Conservation (phyloP, 1,139 yeast species). For the Hyphopichia khmerensis region DNA sequence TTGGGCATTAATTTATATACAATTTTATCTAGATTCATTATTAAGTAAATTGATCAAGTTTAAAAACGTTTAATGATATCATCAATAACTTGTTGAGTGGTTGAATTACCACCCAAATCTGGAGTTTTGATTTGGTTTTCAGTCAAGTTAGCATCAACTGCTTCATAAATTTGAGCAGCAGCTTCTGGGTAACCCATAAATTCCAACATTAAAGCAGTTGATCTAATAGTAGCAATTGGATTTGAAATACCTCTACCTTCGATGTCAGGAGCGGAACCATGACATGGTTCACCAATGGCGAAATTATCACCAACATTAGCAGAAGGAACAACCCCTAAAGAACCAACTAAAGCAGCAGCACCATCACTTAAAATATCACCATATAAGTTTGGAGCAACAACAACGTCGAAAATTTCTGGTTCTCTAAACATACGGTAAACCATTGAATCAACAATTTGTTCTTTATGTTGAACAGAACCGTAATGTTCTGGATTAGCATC, state of each 20-base stretch:
- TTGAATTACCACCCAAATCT: slow-evolving; percentile 86
- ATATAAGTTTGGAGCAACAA: slow-evolving; percentile 96
- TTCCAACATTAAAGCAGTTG: slow-evolving; percentile 95
- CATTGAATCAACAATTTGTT: slow-evolving; percentile 98
- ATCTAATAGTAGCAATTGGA: slow-evolving; percentile 97
- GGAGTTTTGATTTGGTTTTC: slow-evolving; percentile 87
- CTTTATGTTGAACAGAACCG: slow-evolving; percentile 66
- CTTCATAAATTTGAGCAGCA: slow-evolving; percentile 88
- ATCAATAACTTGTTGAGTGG: slow-evolving; percentile 82
- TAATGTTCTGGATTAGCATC: slow-evolving; percentile 61
- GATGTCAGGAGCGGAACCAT: slow-evolving; percentile 98
- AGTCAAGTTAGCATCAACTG: slow-evolving; percentile 88
- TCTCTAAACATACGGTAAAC: slow-evolving; percentile 98
- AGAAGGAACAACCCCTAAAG: slow-evolving; percentile 96
- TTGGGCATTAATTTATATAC: neutral
- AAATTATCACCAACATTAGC: slow-evolving; percentile 96
- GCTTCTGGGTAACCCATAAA: slow-evolving; percentile 90
- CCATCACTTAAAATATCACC: slow-evolving; percentile 98
- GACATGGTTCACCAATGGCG: slow-evolving; percentile 99
- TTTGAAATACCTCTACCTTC: slow-evolving; percentile 94
- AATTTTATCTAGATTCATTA: neutral
- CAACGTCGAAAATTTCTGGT: slow-evolving; percentile 95
- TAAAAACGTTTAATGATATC: slow-evolving; percentile 62
- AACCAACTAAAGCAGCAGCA: slow-evolving; percentile 98
- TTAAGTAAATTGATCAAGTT: neutral